Conservation (phyloP, 2,329 filamentous ascomycete species). For the Pseudogymnoascus pannorum region DNA sequence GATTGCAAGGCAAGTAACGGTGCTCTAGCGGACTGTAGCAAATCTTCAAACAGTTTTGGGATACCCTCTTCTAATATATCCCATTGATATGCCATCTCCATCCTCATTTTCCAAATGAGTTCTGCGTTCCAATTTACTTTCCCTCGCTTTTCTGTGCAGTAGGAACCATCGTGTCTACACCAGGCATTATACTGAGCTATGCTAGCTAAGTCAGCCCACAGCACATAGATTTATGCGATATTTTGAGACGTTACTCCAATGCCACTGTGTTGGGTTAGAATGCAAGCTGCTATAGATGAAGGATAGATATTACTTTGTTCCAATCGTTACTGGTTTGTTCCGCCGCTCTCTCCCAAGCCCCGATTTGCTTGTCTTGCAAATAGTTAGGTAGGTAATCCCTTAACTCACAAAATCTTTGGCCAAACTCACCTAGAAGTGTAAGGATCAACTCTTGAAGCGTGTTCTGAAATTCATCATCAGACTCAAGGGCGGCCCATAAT, state of each 20-base stretch:
- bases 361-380: conserved; percentile 14
- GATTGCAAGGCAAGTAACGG: conserved; percentile 12
- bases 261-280: conserved; percentile 17
- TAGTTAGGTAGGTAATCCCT: conserved; percentile 2
- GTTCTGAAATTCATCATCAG: conserved; percentile 9
- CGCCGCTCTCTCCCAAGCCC: conserved; percentile 15
- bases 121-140: conserved; percentile 28
- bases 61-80: conserved; percentile 26
- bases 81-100: conserved; percentile 26
- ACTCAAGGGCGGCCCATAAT: conserved; percentile 7
- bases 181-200: conserved; percentile 28
- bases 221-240: neutral
- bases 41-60: conserved; percentile 14
- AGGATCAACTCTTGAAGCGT: conserved; percentile 15
- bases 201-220: conserved; percentile 10
- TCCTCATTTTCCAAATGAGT: conserved; percentile 30
- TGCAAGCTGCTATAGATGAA: conserved; percentile 6
- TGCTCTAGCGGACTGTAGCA: conserved; percentile 12
- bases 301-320: conserved; percentile 10
- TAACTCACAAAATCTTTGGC: neutral
- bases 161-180: conserved; percentile 26
- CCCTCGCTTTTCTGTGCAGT: conserved; percentile 18
- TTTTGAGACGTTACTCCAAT: conserved; percentile 15
- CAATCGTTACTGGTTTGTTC: conserved; percentile 8
- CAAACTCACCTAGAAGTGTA: conserved; percentile 15